Percentiles rank a stretch among this genome's conserved stretches.
Conservation (phyloP, 306 rosid species). For the Glycine latifolia region DNA sequence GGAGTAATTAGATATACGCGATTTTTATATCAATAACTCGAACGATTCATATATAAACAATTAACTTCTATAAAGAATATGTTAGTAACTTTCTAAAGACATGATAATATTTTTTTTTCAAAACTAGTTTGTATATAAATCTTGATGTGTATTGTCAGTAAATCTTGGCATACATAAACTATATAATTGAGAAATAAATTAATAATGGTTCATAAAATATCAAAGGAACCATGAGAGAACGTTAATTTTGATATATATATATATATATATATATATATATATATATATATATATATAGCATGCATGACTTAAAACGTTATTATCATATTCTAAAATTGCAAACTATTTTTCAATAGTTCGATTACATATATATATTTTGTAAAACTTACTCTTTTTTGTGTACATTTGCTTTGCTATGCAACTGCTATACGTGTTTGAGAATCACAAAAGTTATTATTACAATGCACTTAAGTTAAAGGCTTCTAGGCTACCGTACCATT, state of each 20-base stretch:
- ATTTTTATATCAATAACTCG: neutral
- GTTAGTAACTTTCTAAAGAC: neutral
- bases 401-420: no score
- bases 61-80: neutral
- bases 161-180: neutral
- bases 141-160: no score
- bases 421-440: neutral
- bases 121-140: no score
- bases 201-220: neutral
- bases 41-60: neutral
- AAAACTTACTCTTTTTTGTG: no score
- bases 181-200: neutral
- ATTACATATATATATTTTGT: no score
- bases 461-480: neutral
- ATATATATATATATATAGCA: neutral
- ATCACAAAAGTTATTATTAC: neutral
- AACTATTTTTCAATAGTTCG: neutral
- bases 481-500: neutral
- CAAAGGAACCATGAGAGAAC: neutral
- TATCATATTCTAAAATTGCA: neutral
- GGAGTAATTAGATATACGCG: neutral
- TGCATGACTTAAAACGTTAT: neutral
- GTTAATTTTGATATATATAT: neutral
- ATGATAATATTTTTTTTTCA: neutral
- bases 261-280: neutral